Evolutionary conservation across 1,139 yeast genomes (phyloP).

Genomic region (Pichia inconspicua): DNA sequence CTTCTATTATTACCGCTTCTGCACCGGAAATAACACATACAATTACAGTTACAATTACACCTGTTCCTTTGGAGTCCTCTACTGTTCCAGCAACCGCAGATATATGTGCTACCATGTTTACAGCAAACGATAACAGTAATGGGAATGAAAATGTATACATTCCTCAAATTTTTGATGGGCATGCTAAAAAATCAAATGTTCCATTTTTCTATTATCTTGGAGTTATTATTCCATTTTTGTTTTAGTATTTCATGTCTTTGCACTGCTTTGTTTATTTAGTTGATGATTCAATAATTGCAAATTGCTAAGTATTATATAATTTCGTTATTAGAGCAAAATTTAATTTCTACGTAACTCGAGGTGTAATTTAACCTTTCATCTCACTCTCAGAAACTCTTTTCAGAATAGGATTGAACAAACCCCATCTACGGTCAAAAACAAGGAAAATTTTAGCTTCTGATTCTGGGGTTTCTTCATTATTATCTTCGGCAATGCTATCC

Average conservation of each 20-base stretch:
- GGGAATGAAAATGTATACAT: background rate
- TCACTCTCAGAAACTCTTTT: background rate
- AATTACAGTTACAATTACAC: background rate
- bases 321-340: background rate
- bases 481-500: background rate
- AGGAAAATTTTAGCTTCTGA: background rate
- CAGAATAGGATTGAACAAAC: background rate
- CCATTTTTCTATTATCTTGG: background rate
- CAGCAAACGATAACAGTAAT: too few species aligned
- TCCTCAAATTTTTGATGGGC: background rate
- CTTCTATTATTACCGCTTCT: background rate
- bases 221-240: background rate
- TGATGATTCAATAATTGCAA: background rate
- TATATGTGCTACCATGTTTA: background rate
- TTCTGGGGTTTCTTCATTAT: background rate
- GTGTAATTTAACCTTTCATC: background rate
- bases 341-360: too few species aligned
- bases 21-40: background rate
- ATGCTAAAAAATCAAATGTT: background rate
- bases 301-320: background rate
- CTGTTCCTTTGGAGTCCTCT: background rate
- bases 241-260: background rate
- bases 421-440: conserved; percentile 5
- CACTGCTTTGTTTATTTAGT: background rate
- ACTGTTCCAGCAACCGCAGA: background rate